phyloP scores from a whole-genome alignment of 225 moss, liverwort and hornwort genomes.

The Pseudoscleropodium purum region DNA sequence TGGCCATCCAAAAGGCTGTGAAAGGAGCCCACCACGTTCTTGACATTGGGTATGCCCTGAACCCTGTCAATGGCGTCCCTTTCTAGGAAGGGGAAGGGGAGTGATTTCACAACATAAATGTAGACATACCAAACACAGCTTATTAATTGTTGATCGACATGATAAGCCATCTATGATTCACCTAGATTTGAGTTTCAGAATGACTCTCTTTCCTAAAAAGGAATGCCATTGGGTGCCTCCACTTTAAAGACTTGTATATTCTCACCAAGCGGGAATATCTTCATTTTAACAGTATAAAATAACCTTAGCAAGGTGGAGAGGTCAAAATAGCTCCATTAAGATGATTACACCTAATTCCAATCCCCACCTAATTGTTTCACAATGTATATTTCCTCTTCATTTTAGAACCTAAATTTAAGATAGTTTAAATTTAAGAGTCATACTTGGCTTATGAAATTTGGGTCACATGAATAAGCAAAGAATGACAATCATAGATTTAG shows the following conservation, averaged over 20 bases:
- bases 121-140: too few species aligned
- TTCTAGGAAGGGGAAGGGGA: too few species aligned
- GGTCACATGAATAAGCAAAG: background rate
- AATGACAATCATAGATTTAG: background rate
- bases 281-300: background rate
- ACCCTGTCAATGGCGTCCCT: background rate
- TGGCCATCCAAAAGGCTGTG: conserved; percentile 76
- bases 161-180: too few species aligned
- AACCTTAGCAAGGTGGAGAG: background rate
- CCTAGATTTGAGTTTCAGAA: too few species aligned
- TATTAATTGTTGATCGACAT: too few species aligned
- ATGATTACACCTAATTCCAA: background rate
- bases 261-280: background rate
- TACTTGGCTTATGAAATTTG: background rate
- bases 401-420: background rate
- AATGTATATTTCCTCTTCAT: background rate
- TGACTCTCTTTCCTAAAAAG: too few species aligned
- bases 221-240: too few species aligned
- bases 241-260: background rate
- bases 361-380: background rate
- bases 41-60: conserved; percentile 56
- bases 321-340: background rate
- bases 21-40: conserved; percentile 66
- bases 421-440: background rate
- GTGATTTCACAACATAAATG: too few species aligned